phyloP scores from a whole-genome alignment of 768 basidiomycete species.

The Rhodotorula babjevae region DNA sequence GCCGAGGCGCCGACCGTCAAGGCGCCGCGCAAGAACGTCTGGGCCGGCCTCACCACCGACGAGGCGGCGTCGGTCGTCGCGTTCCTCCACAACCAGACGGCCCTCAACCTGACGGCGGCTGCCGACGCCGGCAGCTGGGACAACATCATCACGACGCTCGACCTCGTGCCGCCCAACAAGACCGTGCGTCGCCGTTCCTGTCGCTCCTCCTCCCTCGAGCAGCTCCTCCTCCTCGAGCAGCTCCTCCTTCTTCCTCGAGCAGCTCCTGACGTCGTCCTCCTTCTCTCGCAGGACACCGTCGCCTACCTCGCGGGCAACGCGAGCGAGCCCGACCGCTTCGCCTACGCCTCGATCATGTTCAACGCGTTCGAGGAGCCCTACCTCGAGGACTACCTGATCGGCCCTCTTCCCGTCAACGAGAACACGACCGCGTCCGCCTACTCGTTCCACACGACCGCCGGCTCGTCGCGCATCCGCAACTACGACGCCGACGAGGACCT shows the following conservation, averaged over 20 bases:
- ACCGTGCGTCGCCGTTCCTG: conserved; percentile 2
- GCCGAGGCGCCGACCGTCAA: conserved; percentile 5
- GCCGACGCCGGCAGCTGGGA: conserved; percentile 30
- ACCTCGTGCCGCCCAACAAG: conserved; percentile 38
- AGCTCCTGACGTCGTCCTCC: too few relatives aligned
- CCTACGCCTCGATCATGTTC: conserved; percentile 26
- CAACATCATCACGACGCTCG: conserved; percentile 32
- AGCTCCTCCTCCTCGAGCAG: too few relatives aligned
- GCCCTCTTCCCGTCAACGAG: conserved; percentile 39
- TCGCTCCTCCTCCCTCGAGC: background rate
- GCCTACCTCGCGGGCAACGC: conserved; percentile 26
- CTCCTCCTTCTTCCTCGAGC: too few relatives aligned
- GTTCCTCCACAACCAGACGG: conserved; percentile 36
- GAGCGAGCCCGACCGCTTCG: conserved; percentile 25
- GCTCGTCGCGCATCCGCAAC: conserved; percentile 35
- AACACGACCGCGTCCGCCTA: conserved; percentile 18
- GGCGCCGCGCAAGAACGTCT: conserved; percentile 35
- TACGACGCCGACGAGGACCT: conserved; percentile 42
- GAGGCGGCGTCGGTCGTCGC: conserved; percentile 35
- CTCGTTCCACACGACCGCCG: conserved; percentile 34
- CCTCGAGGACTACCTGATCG: conserved; percentile 39
- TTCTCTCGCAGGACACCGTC: conserved; percentile 16
- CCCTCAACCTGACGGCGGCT: conserved; percentile 37
- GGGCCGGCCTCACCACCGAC: conserved; percentile 3
- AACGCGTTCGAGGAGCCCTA: conserved; percentile 32